phyloP scores from a whole-genome alignment of 1,139 yeast species.

The Tardiomyces depauwii region DNA sequence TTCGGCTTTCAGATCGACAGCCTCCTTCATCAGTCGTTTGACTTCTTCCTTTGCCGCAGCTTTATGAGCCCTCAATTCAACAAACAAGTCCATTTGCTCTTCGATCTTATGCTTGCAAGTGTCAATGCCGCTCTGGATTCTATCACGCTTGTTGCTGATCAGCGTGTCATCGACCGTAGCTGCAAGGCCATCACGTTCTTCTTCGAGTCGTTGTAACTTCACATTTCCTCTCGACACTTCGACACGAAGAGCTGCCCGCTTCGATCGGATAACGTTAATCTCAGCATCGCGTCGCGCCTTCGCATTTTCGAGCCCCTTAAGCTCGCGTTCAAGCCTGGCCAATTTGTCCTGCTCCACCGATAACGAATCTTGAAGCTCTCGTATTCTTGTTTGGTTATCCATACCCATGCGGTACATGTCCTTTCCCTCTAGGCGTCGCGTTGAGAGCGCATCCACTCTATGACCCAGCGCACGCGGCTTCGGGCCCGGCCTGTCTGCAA shows the following conservation, averaged over 20 bases:
- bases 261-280: neutral
- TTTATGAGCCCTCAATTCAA: conserved; percentile 1
- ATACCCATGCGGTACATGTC: neutral
- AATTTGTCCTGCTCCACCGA: neutral
- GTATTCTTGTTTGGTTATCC: neutral
- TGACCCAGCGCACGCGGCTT: neutral
- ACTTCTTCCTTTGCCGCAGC: conserved; percentile 10
- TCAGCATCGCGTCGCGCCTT: neutral
- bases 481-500: neutral
- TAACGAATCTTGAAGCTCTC: neutral
- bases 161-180: conserved; percentile 9
- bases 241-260: neutral
- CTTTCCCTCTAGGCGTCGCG: neutral
- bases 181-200: conserved; percentile 13
- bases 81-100: neutral
- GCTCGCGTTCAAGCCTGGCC: neutral
- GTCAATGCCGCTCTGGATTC: neutral
- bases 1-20: conserved; percentile 3
- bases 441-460: neutral
- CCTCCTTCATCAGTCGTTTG: conserved; percentile 4
- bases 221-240: neutral
- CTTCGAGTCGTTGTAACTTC: conserved; percentile 1
- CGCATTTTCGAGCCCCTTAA: neutral
- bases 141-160: neutral
- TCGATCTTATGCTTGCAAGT: neutral